These are phyloP conservation scores for Cubamyces lactineus DNA, from an alignment of 768 basidiomycete genomes.

Conservation along the genomic window DNA sequence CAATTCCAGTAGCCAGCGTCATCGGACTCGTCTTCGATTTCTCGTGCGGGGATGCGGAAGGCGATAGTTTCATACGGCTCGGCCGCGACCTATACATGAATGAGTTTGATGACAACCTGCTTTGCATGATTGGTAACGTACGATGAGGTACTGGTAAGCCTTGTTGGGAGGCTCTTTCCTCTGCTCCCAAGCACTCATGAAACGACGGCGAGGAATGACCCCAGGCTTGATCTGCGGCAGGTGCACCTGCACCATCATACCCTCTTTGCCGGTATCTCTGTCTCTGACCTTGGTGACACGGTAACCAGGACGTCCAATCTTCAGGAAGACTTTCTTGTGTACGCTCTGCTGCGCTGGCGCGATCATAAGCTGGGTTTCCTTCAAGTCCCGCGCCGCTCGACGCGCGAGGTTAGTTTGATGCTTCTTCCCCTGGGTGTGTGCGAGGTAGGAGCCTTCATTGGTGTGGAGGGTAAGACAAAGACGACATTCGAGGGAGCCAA, in stretches of 20 bases:
- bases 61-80: constrained; percentile 99
- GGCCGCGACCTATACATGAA: constrained; percentile 86
- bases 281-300: constrained; percentile 97
- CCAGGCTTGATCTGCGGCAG: constrained; percentile 91
- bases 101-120: too few relatives aligned
- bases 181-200: constrained; percentile 99
- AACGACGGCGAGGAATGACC: constrained; percentile 82
- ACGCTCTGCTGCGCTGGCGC: constrained; percentile 79
- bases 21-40: constrained; percentile 94
- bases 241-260: constrained; percentile 97
- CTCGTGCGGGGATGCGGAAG: constrained; percentile 96
- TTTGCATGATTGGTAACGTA: constrained; percentile 47
- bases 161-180: constrained; percentile 93
- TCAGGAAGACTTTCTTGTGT: constrained; percentile 92
- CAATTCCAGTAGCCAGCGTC: constrained; percentile 94
- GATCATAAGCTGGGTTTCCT: constrained; percentile 90
- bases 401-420: constrained; percentile 98
- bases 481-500: constrained; percentile 97
- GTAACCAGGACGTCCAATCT: constrained; percentile 95
- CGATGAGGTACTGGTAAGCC: constrained; percentile 96
- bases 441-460: constrained; percentile 99
- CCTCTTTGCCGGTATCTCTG: constrained; percentile 87
- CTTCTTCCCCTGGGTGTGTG: constrained; percentile 99
- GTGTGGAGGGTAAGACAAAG: constrained; percentile 97
- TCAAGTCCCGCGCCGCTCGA: constrained; percentile 95